A percentile compares a stretch with the other conserved stretches of the same genome.
Evolutionary conservation across 2,329 filamentous ascomycete genomes (phyloP).

Genomic region (Calcarisporium arbuscula): DNA sequence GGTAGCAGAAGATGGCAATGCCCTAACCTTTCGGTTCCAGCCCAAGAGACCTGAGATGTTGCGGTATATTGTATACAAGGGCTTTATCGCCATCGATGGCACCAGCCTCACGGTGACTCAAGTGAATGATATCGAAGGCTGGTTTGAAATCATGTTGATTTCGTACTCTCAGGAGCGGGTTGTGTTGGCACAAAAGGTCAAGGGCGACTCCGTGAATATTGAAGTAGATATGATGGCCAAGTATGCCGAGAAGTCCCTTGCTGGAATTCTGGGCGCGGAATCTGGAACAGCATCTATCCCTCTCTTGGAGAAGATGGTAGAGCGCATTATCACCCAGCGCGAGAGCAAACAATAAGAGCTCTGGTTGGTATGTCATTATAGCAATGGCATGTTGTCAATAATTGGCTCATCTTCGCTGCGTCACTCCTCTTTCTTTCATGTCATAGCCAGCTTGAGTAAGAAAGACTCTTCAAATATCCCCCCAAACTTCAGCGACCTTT

Average conservation of each 20-base stretch:
- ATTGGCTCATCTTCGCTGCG: constrained; percentile 8
- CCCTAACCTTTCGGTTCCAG: constrained; percentile 76
- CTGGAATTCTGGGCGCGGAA: constrained; percentile 56
- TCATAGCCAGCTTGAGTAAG: no score
- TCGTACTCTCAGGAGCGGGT: constrained; percentile 93
- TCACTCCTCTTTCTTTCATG: no score
- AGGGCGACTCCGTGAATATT: constrained; percentile 79
- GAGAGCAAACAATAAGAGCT: no score
- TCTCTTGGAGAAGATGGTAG: constrained; percentile 65
- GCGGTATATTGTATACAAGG: constrained; percentile 91
- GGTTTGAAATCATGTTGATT: constrained; percentile 97
- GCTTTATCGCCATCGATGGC: constrained; percentile 89
- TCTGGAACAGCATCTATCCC: constrained; percentile 45
- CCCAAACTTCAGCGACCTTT: constrained; percentile 70
- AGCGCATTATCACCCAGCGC: constrained; percentile 66
- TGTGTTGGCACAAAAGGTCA: constrained; percentile 70
- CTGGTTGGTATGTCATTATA: constrained; percentile 10
- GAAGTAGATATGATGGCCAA: constrained; percentile 87
- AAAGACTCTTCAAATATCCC: constrained; percentile 32
- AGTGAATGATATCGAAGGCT: constrained; percentile 72
- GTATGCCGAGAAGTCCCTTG: constrained; percentile 84
- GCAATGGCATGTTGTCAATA: no score
- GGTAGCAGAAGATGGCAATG: constrained; percentile 78
- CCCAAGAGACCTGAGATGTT: constrained; percentile 65
- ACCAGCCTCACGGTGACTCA: constrained; percentile 88